A percentile compares a stretch with the other conserved stretches of the same genome.
Evolutionary conservation across 441 rosid genomes (phyloP).

Genomic region (Syzygium syzygioides): DNA sequence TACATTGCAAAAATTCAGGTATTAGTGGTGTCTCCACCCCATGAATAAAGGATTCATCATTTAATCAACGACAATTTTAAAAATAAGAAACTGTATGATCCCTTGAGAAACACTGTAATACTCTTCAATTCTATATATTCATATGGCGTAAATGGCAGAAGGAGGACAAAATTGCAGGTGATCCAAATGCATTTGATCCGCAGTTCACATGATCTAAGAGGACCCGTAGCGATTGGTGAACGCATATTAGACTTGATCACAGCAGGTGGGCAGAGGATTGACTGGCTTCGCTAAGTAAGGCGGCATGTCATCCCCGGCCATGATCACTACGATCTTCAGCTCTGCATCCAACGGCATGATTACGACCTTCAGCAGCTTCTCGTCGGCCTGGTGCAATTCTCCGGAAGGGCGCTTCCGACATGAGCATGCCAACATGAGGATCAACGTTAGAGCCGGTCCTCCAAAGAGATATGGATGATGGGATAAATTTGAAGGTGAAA

Average conservation of each 20-base stretch:
- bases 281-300: slow-evolving; percentile 12
- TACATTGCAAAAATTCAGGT: neutral
- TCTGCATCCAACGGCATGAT: neutral
- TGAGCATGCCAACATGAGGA: slow-evolving; percentile 19
- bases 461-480: slow-evolving; percentile 25
- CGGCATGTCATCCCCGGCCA: slow-evolving; percentile 19
- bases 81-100: neutral
- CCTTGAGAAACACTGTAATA: neutral
- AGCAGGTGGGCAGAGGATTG: neutral
- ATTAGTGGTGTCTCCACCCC: neutral
- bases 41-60: neutral
- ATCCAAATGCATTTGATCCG: neutral
- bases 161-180: neutral
- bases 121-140: neutral
- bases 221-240: neutral
- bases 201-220: neutral
- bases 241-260: neutral
- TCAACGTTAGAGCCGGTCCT: slow-evolving; percentile 14
- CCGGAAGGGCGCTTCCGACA: neutral
- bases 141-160: neutral
- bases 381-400: neutral
- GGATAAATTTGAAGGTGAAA: too few relatives aligned
- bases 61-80: neutral
- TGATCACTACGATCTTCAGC: slow-evolving; percentile 11
- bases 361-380: neutral